Evolutionary conservation across 257 asterid species (phyloP), one percentile per base, ranked within the genome.

Genomic region (Nicotiana tomentosiformis): DNA sequence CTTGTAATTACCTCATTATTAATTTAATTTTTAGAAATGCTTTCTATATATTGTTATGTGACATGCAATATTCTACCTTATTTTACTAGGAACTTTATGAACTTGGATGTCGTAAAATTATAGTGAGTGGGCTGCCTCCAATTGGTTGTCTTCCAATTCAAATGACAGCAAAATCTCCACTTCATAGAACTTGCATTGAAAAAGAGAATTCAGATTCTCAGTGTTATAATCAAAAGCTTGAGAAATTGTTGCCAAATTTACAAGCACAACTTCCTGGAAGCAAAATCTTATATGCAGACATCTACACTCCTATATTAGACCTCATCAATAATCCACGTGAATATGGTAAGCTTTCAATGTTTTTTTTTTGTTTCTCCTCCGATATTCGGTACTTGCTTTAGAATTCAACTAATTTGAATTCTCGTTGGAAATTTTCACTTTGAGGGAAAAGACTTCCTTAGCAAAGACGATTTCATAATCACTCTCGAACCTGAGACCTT

Each of bases 101-200:
- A 5, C 82, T 80, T 18, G 88, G 88, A 43, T 80, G 86, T 61
- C 84, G 81, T 10, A 74, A 66, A 7, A 83, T 83, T 23, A 57
- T 86, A 3, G 82, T 80, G 5, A 14, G 86, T 58, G 86, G 86
- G 51, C 77, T 86, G 4, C 86, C 88, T 66, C 86, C 88, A 32
- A 56, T 86, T 3, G 88, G 88, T 9, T 85, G 88, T 79, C 82
- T 82, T 5, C 88, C 88, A 29, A 83, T 83, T 78, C 88, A 85
- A 14, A 51, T 85, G 65, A 83, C 86, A 0, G 80, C 46, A 4
- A 72, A 79, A 14, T 51, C 58, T 4, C 57, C 86, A 46, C 29
- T 83, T 17, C 8, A 32, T 17, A 82, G 82, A 83, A 85, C 10
- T 53, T 85, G 86, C 10, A 1, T 85, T n/a, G 65, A 62, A 20